Evolutionary conservation across 257 asterid genomes (phyloP).

Genomic region (Cruciata laevipes): DNA sequence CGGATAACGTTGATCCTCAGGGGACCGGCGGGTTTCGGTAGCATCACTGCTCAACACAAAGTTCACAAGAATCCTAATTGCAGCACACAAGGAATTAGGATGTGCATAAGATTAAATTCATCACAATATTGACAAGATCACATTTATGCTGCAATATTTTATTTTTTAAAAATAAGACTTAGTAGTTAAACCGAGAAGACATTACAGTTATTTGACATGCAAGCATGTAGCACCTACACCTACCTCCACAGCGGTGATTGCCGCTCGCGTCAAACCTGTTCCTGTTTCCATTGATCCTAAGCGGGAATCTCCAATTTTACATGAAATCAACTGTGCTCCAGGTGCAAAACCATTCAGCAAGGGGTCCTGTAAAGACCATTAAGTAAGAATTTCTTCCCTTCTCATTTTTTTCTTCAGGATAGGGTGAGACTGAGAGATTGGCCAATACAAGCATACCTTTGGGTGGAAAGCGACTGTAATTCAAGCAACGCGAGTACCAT

Average conservation of each 20-base stretch:
- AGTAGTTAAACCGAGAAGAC: conserved; percentile 2
- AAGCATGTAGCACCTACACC: conserved; percentile 7
- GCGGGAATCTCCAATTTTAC: conserved; percentile 97
- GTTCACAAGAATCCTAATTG: no score
- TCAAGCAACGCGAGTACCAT: conserved; percentile 98
- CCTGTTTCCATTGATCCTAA: conserved; percentile 99
- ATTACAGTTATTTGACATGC: not conserved
- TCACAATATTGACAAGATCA: conserved; percentile 92
- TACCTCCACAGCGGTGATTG: conserved; percentile 95
- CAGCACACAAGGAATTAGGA: no score
- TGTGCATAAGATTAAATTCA: no score
- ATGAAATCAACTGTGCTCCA: conserved; percentile 93
- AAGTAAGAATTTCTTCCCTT: not conserved
- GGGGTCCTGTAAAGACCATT: conserved; percentile 60
- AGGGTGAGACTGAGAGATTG: not conserved
- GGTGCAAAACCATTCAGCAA: conserved; percentile 98
- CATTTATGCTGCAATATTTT: conserved; percentile 73
- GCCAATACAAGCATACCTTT: conserved; percentile 36
- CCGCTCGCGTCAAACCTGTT: conserved; percentile 92
- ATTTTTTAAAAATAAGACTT: conserved; percentile 4
- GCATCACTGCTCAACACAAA: no score
- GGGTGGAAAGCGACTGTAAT: conserved; percentile 89
- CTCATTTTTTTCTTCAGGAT: no score
- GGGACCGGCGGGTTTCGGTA: no score
- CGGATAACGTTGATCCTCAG: no score